phyloP scores from a whole-genome alignment of 1,284 basidiomycete genomes.

The Puccinia brachypodii region DNA sequence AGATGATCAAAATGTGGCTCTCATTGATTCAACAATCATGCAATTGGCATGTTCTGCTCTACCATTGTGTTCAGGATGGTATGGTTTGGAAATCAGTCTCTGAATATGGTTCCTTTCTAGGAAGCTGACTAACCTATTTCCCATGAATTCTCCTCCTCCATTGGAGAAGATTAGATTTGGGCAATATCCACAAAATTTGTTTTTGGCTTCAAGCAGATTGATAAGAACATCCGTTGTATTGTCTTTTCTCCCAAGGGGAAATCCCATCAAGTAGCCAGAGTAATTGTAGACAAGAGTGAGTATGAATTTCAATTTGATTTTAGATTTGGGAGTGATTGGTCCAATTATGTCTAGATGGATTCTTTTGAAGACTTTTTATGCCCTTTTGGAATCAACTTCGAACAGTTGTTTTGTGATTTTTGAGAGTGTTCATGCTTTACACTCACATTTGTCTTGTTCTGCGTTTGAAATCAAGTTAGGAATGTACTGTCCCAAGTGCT shows the following conservation, averaged over 20 bases:
- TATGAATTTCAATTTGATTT: background rate
- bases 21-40: background rate
- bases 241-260: background rate
- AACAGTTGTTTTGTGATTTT: background rate
- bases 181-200: background rate
- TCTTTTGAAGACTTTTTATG: background rate
- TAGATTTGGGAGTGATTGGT: background rate
- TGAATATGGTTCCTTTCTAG: background rate
- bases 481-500: too few relatives aligned
- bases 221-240: background rate
- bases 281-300: background rate
- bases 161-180: background rate
- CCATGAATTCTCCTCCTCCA: background rate
- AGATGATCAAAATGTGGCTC: background rate
- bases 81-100: background rate
- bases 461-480: too few relatives aligned
- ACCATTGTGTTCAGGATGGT: background rate
- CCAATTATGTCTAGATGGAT: background rate
- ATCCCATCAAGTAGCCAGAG: background rate
- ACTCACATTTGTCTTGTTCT: too few relatives aligned
- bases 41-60: background rate
- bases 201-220: background rate
- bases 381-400: background rate
- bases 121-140: background rate
- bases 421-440: background rate